A percentile compares a stretch with the other conserved stretches of the same genome.
phyloP scores from a whole-genome alignment of 805 yeast species.

The Starmerella bacillaris region DNA sequence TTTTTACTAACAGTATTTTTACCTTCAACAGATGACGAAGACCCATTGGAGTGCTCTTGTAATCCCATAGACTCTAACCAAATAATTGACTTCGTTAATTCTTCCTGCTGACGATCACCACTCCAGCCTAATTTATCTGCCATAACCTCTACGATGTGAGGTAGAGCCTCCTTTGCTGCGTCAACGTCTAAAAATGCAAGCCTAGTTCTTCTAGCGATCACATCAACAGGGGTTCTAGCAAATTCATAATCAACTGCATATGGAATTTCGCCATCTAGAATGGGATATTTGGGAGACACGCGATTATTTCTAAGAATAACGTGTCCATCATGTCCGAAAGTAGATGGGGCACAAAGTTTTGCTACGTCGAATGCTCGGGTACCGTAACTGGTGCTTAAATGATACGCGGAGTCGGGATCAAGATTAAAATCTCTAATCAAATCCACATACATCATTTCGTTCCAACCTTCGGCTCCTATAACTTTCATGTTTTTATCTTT shows the following conservation, averaged over 20 bases:
- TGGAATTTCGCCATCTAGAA: constrained; percentile 67
- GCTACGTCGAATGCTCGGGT: constrained; percentile 57
- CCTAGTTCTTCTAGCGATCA: constrained; percentile 83
- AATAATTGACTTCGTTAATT: constrained; percentile 25
- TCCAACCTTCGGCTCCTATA: constrained; percentile 69
- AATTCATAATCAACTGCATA: constrained; percentile 72
- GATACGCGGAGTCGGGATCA: constrained; percentile 58
- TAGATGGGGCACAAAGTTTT: constrained; percentile 31
- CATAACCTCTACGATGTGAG: constrained; percentile 73
- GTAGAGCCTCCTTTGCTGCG: constrained; percentile 64
- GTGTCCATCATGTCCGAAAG: constrained; percentile 21
- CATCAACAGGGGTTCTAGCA: constrained; percentile 73
- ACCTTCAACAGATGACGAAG: too few relatives aligned
- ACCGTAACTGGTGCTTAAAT: constrained; percentile 75
- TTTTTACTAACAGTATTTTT: too few relatives aligned
- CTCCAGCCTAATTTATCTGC: constrained; percentile 65
- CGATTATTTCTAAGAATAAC: constrained; percentile 30
- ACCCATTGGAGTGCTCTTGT: constrained; percentile 12
- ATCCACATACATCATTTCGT: constrained; percentile 53
- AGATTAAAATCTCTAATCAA: constrained; percentile 62
- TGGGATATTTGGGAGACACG: constrained; percentile 38
- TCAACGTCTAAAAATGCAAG: constrained; percentile 78
- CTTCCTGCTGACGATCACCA: constrained; percentile 35
- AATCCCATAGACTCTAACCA: constrained; percentile 28
- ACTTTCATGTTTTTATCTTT: constrained; percentile 30